Evolutionary conservation across 495 filamentous ascomycete species (phyloP).

Genomic region (Neohortaea acidophila): DNA sequence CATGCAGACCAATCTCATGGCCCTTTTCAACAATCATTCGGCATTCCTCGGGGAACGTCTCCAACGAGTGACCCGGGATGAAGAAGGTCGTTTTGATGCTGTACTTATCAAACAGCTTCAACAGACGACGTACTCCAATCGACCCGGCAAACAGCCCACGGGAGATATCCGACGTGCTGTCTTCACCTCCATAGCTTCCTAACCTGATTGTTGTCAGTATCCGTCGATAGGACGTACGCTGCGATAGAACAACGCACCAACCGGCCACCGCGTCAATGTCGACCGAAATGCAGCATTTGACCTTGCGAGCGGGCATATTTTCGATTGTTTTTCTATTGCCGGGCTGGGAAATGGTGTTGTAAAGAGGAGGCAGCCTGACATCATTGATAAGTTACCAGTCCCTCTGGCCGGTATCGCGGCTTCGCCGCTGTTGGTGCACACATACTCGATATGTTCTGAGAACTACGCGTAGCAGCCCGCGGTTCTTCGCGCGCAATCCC

Average conservation of each 20-base stretch:
- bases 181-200: slow-evolving; percentile 57
- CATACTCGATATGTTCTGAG: too few species aligned
- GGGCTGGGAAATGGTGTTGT: too few species aligned
- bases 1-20: slow-evolving; percentile 52
- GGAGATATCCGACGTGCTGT: slow-evolving; percentile 52
- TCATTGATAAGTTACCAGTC: too few species aligned
- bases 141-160: slow-evolving; percentile 60
- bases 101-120: slow-evolving; percentile 65
- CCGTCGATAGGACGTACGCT: too few species aligned
- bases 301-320: slow-evolving; percentile 4
- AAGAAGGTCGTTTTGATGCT: slow-evolving; percentile 75
- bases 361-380: too few species aligned
- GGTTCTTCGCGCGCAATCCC: too few species aligned
- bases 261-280: slow-evolving; percentile 59
- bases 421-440: too few species aligned
- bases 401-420: too few species aligned
- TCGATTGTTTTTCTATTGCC: background rate
- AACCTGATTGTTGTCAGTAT: too few species aligned
- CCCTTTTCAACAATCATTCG: slow-evolving; percentile 57
- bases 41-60: slow-evolving; percentile 65
- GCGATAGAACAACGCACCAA: too few species aligned
- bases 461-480: too few species aligned
- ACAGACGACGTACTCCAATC: slow-evolving; percentile 51
- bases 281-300: slow-evolving; percentile 26
- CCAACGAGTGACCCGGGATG: slow-evolving; percentile 65